A percentile compares a stretch with the other conserved stretches of the same genome.
These are phyloP conservation scores for Lepiota brunneoincarnata DNA, from an alignment of 768 basidiomycete species.

Conservation along the genomic window DNA sequence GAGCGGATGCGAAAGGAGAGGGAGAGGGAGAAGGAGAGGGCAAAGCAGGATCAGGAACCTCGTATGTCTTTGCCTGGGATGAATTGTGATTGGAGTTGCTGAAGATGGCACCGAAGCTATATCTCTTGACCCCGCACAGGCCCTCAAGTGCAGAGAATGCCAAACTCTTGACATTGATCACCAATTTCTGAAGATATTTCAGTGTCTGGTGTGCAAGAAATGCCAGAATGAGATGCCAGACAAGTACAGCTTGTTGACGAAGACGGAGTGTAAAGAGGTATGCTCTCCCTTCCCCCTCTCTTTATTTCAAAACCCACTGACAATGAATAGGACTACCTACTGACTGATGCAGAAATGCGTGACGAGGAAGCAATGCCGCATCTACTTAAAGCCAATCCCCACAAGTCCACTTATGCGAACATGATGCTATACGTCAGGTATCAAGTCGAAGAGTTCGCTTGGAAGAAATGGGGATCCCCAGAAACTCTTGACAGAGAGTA, in stretches of 20 bases:
- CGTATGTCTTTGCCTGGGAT: constrained; percentile 39
- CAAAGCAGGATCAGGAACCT: constrained; percentile 72
- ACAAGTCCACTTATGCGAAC: constrained; percentile 93
- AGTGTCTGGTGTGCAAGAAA: constrained; percentile 80
- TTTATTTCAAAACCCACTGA: constrained; percentile 8
- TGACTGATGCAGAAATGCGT: constrained; percentile 82
- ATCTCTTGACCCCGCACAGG: constrained; percentile 64
- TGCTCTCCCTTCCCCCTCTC: neutral
- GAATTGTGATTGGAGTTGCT: neutral
- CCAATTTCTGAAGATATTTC: constrained; percentile 77
- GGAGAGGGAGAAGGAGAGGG: constrained; percentile 75
- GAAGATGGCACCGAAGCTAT: constrained; percentile 54
- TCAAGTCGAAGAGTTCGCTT: constrained; percentile 96
- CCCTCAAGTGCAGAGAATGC: constrained; percentile 88
- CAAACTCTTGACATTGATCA: constrained; percentile 86
- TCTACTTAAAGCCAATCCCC: constrained; percentile 90
- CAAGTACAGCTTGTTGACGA: constrained; percentile 92
- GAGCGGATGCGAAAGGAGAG: constrained; percentile 74
- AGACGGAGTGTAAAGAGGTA: constrained; percentile 97
- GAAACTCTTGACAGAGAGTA: constrained; percentile 90
- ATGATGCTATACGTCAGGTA: constrained; percentile 98
- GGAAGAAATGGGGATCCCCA: constrained; percentile 96
- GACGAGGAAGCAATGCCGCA: constrained; percentile 93
- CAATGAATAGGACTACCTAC: constrained; percentile 77
- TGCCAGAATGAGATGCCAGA: constrained; percentile 91